These are phyloP conservation scores for Penicillium herquei DNA, from an alignment of 495 filamentous ascomycete species.

Conservation along the genomic window DNA sequence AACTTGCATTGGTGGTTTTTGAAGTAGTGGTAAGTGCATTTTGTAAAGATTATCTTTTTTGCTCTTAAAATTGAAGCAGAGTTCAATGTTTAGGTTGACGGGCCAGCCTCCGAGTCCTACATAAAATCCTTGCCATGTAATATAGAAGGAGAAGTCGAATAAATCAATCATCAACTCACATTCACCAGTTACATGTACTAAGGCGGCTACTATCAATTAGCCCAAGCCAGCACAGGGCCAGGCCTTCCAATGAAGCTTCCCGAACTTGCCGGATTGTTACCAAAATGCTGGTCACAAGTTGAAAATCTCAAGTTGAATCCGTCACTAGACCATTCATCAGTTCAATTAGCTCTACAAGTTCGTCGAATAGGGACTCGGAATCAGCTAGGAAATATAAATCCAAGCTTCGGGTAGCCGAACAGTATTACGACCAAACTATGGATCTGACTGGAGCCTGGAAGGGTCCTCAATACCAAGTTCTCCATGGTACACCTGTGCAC, in stretches of 20 bases:
- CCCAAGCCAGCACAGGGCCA: neutral
- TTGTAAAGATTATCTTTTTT: too few species aligned
- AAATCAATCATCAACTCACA: too few species aligned
- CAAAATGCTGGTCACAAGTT: neutral
- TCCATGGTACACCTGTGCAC: neutral
- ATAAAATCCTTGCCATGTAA: neutral
- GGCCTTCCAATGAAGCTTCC: neutral
- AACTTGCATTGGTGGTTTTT: neutral
- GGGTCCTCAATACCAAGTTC: neutral
- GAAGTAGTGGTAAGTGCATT: neutral
- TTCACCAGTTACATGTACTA: too few species aligned
- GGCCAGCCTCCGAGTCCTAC: neutral
- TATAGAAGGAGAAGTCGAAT: too few species aligned
- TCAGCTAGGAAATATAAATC: neutral
- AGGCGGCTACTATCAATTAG: neutral
- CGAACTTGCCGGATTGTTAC: neutral
- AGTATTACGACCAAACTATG: neutral
- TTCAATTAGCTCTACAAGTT: too few species aligned
- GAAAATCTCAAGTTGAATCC: neutral
- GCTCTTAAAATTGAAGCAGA: neutral
- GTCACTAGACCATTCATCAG: too few species aligned
- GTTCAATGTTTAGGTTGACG: neutral
- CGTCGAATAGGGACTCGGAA: too few species aligned
- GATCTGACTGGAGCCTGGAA: neutral
- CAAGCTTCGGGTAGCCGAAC: neutral